These are phyloP conservation scores for Cephaloascus fragrans DNA, from an alignment of 805 yeast species.

Conservation along the genomic window DNA sequence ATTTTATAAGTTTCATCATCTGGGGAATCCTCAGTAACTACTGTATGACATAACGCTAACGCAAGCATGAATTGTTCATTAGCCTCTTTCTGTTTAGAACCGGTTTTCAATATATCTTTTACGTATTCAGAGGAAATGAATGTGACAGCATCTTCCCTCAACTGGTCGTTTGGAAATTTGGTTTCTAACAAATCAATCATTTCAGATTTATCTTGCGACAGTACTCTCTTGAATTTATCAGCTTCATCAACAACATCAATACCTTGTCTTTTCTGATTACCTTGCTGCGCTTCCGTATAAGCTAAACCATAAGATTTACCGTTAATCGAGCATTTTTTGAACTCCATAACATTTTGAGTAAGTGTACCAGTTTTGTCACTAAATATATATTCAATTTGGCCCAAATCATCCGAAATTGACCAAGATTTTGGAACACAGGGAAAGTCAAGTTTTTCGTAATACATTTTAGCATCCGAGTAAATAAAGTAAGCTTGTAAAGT, in stretches of 20 bases:
- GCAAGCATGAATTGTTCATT: conserved; percentile 54
- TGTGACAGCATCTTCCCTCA: conserved; percentile 41
- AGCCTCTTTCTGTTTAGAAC: conserved; percentile 27
- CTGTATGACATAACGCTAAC: conserved; percentile 68
- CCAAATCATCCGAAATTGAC: conserved; percentile 80
- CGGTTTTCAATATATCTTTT: conserved; percentile 33
- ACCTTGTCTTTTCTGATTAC: conserved; percentile 70
- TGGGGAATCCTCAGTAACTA: conserved; percentile 48
- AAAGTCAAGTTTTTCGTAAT: conserved; percentile 58
- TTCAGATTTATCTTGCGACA: conserved; percentile 44
- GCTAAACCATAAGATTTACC: conserved; percentile 71
- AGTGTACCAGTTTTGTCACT: conserved; percentile 81
- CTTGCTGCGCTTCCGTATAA: conserved; percentile 76
- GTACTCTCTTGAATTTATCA: conserved; percentile 38
- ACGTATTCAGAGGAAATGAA: conserved; percentile 55
- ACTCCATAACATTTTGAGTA: conserved; percentile 81
- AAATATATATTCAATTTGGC: conserved; percentile 77
- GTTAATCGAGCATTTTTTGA: conserved; percentile 68
- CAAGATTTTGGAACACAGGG: conserved; percentile 82
- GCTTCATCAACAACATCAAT: conserved; percentile 60
- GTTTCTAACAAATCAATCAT: conserved; percentile 36
- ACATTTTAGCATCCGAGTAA: conserved; percentile 65
- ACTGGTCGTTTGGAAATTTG: conserved; percentile 30
- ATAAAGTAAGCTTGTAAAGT: conserved; percentile 78
- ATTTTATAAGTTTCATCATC: conserved; percentile 23